phyloP scores from a whole-genome alignment of 805 yeast species.

The Cyberlindnera nakhonratchasimensis region DNA sequence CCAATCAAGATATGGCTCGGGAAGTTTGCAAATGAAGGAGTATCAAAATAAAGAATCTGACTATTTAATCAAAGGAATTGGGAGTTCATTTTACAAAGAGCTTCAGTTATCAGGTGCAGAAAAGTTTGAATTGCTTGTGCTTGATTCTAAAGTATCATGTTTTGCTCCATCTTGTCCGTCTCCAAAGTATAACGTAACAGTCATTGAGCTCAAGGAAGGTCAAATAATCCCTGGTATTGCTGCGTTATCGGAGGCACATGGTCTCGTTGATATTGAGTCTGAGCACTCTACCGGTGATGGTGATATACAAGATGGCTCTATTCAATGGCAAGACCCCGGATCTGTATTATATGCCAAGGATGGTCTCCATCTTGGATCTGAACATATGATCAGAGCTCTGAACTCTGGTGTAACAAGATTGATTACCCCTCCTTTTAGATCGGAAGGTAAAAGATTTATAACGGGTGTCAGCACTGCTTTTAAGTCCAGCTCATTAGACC shows the following conservation, averaged over 20 bases:
- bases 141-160: slow-evolving; percentile 6
- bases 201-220: slow-evolving; percentile 2
- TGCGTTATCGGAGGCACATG: slow-evolving; percentile 5
- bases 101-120: neutral
- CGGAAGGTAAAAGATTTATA: slow-evolving; percentile 7
- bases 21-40: neutral
- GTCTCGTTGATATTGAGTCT: slow-evolving; percentile 7
- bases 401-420: slow-evolving; percentile 6
- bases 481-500: slow-evolving; percentile 1
- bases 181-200: neutral
- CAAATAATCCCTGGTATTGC: slow-evolving; percentile 5
- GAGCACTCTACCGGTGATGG: slow-evolving; percentile 13
- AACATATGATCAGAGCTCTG: slow-evolving; percentile 7
- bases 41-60: neutral
- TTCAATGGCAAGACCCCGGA: neutral
- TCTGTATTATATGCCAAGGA: slow-evolving; percentile 6
- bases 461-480: slow-evolving; percentile 7
- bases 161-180: slow-evolving; percentile 7
- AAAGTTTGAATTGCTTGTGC: slow-evolving; percentile 2
- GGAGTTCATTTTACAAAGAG: neutral
- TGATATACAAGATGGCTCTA: slow-evolving; percentile 2
- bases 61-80: slow-evolving; percentile 8
- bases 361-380: slow-evolving; percentile 8
- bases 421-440: slow-evolving; percentile 12
- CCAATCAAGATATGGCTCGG: slow-evolving; percentile 3